Conservation (phyloP, 2,329 filamentous ascomycete genomes). For the Madurella fahalii region DNA sequence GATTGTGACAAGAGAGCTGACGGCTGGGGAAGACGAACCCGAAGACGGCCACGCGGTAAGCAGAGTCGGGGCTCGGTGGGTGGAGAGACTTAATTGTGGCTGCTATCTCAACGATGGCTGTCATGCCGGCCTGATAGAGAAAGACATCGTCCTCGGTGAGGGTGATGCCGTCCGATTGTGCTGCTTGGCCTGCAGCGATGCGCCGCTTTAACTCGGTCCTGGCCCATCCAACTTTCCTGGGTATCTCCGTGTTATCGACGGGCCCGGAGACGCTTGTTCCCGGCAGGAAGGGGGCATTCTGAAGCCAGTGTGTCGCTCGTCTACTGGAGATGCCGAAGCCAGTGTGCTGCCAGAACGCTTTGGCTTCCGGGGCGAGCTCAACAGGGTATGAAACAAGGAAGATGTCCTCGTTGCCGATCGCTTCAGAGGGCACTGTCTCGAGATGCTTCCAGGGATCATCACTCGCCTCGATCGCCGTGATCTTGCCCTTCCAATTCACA, state of each 20-base stretch:
- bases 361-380: conserved; percentile 9
- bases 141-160: conserved; percentile 17
- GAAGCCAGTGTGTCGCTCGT: conserved; percentile 18
- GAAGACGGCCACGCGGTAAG: conserved; percentile 14
- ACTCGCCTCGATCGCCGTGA: background rate
- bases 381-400: conserved; percentile 15
- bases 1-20: no score
- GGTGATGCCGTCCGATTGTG: background rate
- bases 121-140: conserved; percentile 23
- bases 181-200: conserved; percentile 5
- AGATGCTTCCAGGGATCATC: background rate
- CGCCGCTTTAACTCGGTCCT: background rate
- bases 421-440: background rate
- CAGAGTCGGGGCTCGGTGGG: background rate
- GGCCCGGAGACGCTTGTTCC: background rate
- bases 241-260: background rate
- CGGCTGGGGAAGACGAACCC: conserved; percentile 8
- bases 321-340: conserved; percentile 26
- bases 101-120: conserved; percentile 15
- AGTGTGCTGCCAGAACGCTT: conserved; percentile 24
- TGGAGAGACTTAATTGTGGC: conserved; percentile 9
- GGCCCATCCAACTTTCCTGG: background rate
- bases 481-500: conserved; percentile 9
- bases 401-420: conserved; percentile 13
- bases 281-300: conserved; percentile 4